Evolutionary conservation across 106 monocot species (phyloP), one percentile per base, ranked within the genome.

Genomic region (Allium sativum): DNA sequence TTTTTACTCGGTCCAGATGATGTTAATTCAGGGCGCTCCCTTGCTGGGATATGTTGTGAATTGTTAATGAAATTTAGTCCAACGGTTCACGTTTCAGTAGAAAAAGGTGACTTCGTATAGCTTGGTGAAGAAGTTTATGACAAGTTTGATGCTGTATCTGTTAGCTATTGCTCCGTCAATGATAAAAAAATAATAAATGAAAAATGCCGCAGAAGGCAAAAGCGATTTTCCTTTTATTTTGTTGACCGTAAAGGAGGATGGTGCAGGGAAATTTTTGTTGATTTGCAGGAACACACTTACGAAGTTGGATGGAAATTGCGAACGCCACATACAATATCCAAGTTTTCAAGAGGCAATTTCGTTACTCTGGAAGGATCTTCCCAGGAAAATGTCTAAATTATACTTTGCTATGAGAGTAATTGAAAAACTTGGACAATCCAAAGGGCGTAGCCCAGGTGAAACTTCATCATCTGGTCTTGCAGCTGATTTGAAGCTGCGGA

Each of bases 241-340:
- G 81, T 90, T 65, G 86, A 90, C 57, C 90, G 94, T 40, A 83
- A n/a, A n/a, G n/a, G 85, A 52, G 90, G 70, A 55, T 90, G 83
- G 19, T 89, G 80, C 61, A 86, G 94, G 67, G 94, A 94, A 79
- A 94, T 94, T 60, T 94, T 94, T 84, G 78, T 77, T 53, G 94
- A 94, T 74, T 67, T 94, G 69, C 86, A 90, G 59, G 81, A 73
- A 19, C 79, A 90, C 65, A 77, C 79, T 22, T 90, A 84, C 58
- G 40, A 66, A 40, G 14, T 22, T 70, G 60, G 74, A 79, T 62
- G 70, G 51, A 40, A 68, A 69, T 12, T 45, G 44, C 61, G 77
- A 79, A 56, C 55, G 74, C 56, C 70, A 67, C 55, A 44, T 80
- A 18, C 74, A 67, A 42, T 87, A 74, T 79, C 77, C 79, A 66